These are phyloP conservation scores for Coemansia sp. DNA, from an alignment of 192 early-diverging fungal species.

Conservation along the genomic window DNA sequence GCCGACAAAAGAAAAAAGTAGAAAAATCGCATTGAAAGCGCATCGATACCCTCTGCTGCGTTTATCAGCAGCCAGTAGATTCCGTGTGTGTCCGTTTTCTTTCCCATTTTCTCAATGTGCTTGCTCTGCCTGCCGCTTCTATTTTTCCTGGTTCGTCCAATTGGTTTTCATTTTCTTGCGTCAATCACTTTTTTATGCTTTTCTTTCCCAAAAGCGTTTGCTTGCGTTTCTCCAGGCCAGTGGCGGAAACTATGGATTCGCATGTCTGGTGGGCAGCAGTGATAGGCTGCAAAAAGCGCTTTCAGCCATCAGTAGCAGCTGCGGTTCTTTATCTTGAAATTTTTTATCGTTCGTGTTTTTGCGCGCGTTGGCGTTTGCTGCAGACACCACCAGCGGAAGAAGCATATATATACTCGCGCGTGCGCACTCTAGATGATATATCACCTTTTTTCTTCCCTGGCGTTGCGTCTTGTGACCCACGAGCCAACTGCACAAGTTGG, in stretches of 20 bases:
- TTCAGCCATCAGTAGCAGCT: too few relatives aligned
- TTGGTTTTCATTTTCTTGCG: conserved; percentile 9
- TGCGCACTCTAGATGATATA: too few relatives aligned
- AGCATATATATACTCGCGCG: too few relatives aligned
- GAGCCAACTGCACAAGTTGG: too few relatives aligned
- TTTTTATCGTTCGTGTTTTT: too few relatives aligned
- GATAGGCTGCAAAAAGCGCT: too few relatives aligned
- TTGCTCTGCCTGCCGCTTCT: background rate
- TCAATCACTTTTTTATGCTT: conserved; percentile 11
- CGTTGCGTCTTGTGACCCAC: too few relatives aligned
- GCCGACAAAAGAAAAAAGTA: background rate
- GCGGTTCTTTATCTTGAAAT: too few relatives aligned
- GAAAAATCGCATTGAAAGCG: conserved; percentile 6
- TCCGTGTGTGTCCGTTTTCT: background rate
- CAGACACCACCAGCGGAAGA: too few relatives aligned
- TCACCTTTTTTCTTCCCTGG: too few relatives aligned
- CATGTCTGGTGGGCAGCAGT: too few relatives aligned
- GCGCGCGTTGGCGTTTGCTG: too few relatives aligned
- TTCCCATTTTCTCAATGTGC: background rate
- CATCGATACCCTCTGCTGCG: conserved; percentile 5
- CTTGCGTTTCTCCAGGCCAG: background rate
- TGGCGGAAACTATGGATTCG: background rate
- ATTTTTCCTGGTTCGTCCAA: background rate
- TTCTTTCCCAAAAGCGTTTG: background rate
- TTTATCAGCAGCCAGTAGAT: background rate